These are phyloP conservation scores for Podila minutissima DNA, from an alignment of 192 early-diverging fungal species.

Conservation along the genomic window DNA sequence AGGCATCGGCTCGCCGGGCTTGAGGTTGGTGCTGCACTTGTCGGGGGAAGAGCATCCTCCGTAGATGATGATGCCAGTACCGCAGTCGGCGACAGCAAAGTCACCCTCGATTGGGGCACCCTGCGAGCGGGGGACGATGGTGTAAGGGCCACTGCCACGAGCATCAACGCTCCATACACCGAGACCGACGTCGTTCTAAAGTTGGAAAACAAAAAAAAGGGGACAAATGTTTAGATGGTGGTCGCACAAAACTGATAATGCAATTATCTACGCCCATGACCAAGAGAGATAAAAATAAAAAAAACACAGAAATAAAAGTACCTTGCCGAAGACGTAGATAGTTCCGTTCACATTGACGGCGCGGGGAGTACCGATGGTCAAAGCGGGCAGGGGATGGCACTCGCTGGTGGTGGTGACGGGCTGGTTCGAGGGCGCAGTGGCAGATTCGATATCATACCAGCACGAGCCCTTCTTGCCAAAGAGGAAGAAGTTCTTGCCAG, in stretches of 20 bases:
- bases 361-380: slow-evolving; percentile 24
- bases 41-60: slow-evolving; percentile 24
- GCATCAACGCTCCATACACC: slow-evolving; percentile 44
- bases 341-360: slow-evolving; percentile 24
- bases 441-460: slow-evolving; percentile 32
- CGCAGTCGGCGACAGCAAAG: slow-evolving; percentile 37
- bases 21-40: slow-evolving; percentile 31
- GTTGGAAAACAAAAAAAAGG: neutral
- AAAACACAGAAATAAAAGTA: neutral
- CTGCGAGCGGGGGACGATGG: slow-evolving; percentile 33
- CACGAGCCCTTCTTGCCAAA: slow-evolving; percentile 42
- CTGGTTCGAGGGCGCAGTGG: slow-evolving; percentile 14
- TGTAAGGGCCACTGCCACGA: slow-evolving; percentile 20
- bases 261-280: no score
- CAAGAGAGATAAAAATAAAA: neutral
- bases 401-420: slow-evolving; percentile 30
- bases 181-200: slow-evolving; percentile 45
- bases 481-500: slow-evolving; percentile 44
- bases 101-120: slow-evolving; percentile 29
- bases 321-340: slow-evolving; percentile 49
- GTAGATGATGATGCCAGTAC: slow-evolving; percentile 36
- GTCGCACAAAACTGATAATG: no score
- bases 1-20: slow-evolving; percentile 35
- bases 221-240: no score
- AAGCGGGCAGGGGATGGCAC: slow-evolving; percentile 25